These are phyloP conservation scores for Apium graveolens DNA, from an alignment of 129 eudicot species.

Conservation along the genomic window DNA sequence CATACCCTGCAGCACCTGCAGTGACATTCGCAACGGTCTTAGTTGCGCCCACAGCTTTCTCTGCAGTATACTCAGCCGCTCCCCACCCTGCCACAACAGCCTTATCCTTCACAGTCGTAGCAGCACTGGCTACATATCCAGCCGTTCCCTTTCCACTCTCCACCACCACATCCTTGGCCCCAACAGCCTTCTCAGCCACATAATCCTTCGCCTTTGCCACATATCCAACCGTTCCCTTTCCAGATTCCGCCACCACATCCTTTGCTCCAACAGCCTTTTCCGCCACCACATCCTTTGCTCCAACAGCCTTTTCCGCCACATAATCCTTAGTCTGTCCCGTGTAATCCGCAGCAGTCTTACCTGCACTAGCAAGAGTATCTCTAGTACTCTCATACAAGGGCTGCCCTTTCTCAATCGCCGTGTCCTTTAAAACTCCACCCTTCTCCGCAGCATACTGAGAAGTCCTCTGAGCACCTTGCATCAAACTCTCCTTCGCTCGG, in stretches of 20 bases:
- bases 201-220: constrained; percentile 36
- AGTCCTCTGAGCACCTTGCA: background rate
- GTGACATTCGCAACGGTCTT: constrained; percentile 37
- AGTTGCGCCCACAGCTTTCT: constrained; percentile 48
- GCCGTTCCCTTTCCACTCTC: constrained; percentile 44
- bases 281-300: constrained; percentile 11
- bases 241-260: constrained; percentile 35
- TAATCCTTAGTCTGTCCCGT: constrained; percentile 19
- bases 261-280: constrained; percentile 31
- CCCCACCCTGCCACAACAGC: constrained; percentile 8
- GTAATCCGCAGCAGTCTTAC: constrained; percentile 21
- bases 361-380: constrained; percentile 9
- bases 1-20: constrained; percentile 7
- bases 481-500: background rate
- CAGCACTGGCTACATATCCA: background rate
- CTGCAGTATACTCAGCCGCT: constrained; percentile 32
- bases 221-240: constrained; percentile 53
- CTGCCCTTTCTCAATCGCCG: background rate
- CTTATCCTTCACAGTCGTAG: background rate
- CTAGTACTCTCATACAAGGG: constrained; percentile 3
- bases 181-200: constrained; percentile 7
- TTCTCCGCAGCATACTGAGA: constrained; percentile 12
- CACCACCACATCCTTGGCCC: constrained; percentile 23
- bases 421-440: constrained; percentile 1
- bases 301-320: constrained; percentile 6